Percentiles rank a stretch among this genome's conserved stretches.
These are phyloP conservation scores for Sporothrix protearum DNA, from an alignment of 2,329 filamentous ascomycete genomes.

Conservation along the genomic window DNA sequence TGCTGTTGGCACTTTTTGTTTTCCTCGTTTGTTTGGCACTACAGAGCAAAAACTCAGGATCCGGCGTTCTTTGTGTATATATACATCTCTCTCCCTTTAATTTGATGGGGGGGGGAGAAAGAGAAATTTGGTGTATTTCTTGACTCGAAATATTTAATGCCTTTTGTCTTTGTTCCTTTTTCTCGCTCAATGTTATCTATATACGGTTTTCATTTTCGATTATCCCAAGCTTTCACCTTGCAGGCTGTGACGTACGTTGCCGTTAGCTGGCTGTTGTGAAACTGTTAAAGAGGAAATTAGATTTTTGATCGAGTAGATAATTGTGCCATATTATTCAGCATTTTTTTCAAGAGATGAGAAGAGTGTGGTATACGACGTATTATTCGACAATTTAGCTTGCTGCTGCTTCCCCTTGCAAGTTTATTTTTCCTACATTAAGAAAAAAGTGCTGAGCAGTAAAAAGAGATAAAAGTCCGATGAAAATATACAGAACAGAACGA, in stretches of 20 bases:
- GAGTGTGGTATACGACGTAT: too few species aligned
- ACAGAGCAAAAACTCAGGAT: constrained; percentile 10
- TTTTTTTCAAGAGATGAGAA: too few species aligned
- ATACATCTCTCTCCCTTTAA: not conserved
- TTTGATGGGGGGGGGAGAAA: not conserved
- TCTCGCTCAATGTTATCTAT: not conserved
- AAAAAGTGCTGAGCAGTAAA: too few species aligned
- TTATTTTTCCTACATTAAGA: too few species aligned
- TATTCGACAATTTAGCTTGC: too few species aligned
- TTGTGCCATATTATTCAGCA: too few species aligned
- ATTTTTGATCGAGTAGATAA: too few species aligned
- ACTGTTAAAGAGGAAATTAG: too few species aligned
- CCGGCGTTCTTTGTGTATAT: not conserved
- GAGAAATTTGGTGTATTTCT: constrained; percentile 6
- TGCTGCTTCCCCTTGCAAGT: too few species aligned
- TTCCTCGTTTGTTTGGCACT: not conserved
- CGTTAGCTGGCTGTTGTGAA: too few species aligned
- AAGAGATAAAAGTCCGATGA: too few species aligned
- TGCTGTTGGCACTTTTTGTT: not conserved
- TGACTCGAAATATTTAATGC: not conserved
- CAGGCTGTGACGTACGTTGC: not conserved
- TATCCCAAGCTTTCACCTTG: not conserved
- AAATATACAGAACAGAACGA: too few species aligned
- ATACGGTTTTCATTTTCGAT: not conserved
- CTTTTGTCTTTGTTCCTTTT: not conserved